These are phyloP conservation scores for Nakaseomyces bracarensis DNA, from an alignment of 1,139 yeast genomes.

Conservation along the genomic window DNA sequence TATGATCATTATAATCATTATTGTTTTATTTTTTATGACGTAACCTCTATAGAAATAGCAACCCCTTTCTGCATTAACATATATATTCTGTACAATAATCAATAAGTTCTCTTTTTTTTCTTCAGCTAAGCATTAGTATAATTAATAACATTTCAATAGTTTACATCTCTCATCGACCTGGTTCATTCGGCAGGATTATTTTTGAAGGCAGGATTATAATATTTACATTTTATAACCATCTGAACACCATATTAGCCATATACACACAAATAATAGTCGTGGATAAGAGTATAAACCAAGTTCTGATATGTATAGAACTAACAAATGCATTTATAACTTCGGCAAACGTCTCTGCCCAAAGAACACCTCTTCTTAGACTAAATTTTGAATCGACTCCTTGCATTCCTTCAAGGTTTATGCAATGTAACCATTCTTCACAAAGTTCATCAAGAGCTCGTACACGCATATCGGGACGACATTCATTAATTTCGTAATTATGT, in stretches of 20 bases:
- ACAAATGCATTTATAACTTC: constrained; percentile 52
- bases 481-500: constrained; percentile 44
- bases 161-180: too few relatives aligned
- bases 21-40: too few relatives aligned
- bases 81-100: constrained; percentile 3
- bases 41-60: not conserved
- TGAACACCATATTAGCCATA: not conserved
- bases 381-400: constrained; percentile 33
- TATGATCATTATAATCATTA: not conserved
- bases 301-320: constrained; percentile 55
- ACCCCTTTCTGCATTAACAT: not conserved
- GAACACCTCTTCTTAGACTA: constrained; percentile 32
- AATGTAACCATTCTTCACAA: constrained; percentile 54
- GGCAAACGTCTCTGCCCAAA: constrained; percentile 59
- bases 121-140: not conserved
- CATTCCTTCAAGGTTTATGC: constrained; percentile 49
- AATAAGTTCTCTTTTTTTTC: not conserved
- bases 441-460: constrained; percentile 51
- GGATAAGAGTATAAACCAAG: constrained; percentile 39
- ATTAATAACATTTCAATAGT: too few relatives aligned
- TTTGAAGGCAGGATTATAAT: too few relatives aligned
- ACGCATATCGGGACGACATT: constrained; percentile 48
- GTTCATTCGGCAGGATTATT: too few relatives aligned
- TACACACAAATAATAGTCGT: constrained; percentile 31
- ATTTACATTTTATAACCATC: too few relatives aligned